phyloP scores from a whole-genome alignment of 2,329 filamentous ascomycete genomes.

The Penicillium sp. region DNA sequence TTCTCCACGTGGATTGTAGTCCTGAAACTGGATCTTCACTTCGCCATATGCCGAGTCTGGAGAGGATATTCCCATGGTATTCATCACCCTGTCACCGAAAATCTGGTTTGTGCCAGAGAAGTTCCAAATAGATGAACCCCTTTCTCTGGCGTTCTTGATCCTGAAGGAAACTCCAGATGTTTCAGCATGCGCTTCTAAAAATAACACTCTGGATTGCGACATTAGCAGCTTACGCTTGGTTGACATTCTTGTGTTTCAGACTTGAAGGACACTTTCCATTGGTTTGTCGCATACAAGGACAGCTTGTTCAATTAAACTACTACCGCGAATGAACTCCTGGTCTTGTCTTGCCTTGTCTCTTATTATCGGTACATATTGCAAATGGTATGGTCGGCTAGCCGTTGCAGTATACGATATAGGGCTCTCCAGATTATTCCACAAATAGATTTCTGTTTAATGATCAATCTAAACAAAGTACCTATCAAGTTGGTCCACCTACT shows the following conservation, averaged over 20 bases:
- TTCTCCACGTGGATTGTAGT: conserved; percentile 2
- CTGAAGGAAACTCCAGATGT: not conserved
- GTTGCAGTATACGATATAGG: not conserved
- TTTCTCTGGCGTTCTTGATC: not conserved
- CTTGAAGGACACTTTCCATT: not conserved
- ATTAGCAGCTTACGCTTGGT: not conserved
- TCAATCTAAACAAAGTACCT: not conserved
- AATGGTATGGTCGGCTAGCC: not conserved
- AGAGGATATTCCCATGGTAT: not conserved
- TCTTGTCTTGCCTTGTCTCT: not conserved
- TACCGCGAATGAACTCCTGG: not conserved
- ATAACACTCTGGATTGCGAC: not conserved
- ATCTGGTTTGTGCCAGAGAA: not conserved
- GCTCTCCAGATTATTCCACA: not conserved
- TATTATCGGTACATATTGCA: not conserved
- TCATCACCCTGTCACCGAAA: not conserved
- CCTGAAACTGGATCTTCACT: conserved; percentile 2
- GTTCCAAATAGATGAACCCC: conserved; percentile 2
- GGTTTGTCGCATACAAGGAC: not conserved
- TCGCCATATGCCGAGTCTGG: not conserved
- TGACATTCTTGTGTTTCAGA: not conserved
- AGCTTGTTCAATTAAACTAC: not conserved
- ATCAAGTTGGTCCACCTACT: not conserved
- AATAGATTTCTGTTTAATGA: not conserved
- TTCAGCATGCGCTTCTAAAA: conserved; percentile 4